A percentile compares a stretch with the other conserved stretches of the same genome.
Evolutionary conservation across 345 rosid species (phyloP).

Genomic region (Combretum micranthum): DNA sequence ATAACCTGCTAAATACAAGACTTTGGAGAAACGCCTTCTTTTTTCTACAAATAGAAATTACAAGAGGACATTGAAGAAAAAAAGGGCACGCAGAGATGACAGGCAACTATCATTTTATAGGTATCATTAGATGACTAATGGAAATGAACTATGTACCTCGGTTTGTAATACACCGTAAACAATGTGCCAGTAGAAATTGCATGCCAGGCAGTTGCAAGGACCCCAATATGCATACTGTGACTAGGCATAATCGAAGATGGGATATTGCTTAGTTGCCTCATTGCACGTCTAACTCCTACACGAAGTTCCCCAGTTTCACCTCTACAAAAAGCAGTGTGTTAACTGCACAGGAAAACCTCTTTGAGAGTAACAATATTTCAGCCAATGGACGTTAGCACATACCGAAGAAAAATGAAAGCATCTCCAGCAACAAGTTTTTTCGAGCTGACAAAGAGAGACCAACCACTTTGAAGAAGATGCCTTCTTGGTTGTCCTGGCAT

Average conservation of each 20-base stretch:
- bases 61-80: too few species aligned
- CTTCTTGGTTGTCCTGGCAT: constrained; percentile 56
- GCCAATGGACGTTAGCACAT: neutral
- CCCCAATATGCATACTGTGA: constrained; percentile 63
- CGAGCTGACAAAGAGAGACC: constrained; percentile 56
- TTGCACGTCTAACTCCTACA: constrained; percentile 57
- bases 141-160: constrained; percentile 27
- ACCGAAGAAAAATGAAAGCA: constrained; percentile 63
- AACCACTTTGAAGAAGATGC: constrained; percentile 64
- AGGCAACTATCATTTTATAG: too few species aligned
- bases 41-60: too few species aligned
- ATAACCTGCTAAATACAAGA: too few species aligned
- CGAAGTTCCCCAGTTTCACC: constrained; percentile 54
- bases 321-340: constrained; percentile 16
- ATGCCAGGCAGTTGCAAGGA: constrained; percentile 68
- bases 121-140: neutral
- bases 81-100: too few species aligned
- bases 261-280: constrained; percentile 41
- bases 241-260: constrained; percentile 61
- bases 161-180: constrained; percentile 56
- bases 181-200: constrained; percentile 41
- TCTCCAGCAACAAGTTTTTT: constrained; percentile 67
- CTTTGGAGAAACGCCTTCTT: too few species aligned
- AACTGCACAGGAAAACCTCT: neutral
- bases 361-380: neutral